These are phyloP conservation scores for Isabelozyma rhagii DNA, from an alignment of 805 yeast genomes.

Conservation along the genomic window DNA sequence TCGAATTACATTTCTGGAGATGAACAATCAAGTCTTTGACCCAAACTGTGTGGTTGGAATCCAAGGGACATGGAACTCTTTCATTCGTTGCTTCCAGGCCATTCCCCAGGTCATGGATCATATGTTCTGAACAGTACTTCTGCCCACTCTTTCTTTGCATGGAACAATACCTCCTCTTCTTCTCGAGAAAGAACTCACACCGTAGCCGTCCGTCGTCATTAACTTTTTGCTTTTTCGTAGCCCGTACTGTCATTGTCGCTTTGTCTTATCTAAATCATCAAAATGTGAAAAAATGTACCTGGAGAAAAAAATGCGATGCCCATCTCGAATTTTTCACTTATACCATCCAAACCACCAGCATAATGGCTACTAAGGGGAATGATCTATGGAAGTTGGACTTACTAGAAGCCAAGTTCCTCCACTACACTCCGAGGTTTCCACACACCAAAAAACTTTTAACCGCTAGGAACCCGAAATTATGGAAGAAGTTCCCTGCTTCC, in stretches of 20 bases:
- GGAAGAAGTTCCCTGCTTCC: conserved; percentile 38
- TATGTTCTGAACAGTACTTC: conserved; percentile 63
- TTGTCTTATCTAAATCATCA: neutral
- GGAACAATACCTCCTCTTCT: conserved; percentile 57
- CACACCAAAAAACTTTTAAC: conserved; percentile 45
- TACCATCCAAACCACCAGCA: neutral
- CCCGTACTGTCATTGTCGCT: conserved; percentile 3
- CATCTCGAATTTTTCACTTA: conserved; percentile 1
- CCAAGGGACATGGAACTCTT: conserved; percentile 74
- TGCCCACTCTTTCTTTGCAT: conserved; percentile 53
- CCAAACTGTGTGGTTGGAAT: conserved; percentile 74
- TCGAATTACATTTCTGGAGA: conserved; percentile 57
- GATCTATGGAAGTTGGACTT: conserved; percentile 54
- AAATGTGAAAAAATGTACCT: neutral
- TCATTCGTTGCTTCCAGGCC: conserved; percentile 14
- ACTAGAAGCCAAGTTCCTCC: conserved; percentile 48
- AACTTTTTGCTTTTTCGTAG: conserved; percentile 1
- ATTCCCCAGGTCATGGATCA: conserved; percentile 18
- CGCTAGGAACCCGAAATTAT: conserved; percentile 43
- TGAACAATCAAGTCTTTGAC: conserved; percentile 53
- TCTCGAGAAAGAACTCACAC: conserved; percentile 49
- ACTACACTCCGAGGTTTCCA: conserved; percentile 43
- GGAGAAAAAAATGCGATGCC: neutral
- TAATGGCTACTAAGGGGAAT: conserved; percentile 31
- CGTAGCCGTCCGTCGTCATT: conserved; percentile 8